A percentile compares a stretch with the other conserved stretches of the same genome.
Evolutionary conservation across 164 flowering plant genomes (phyloP).

Genomic region (Tinospora cordifolia): DNA sequence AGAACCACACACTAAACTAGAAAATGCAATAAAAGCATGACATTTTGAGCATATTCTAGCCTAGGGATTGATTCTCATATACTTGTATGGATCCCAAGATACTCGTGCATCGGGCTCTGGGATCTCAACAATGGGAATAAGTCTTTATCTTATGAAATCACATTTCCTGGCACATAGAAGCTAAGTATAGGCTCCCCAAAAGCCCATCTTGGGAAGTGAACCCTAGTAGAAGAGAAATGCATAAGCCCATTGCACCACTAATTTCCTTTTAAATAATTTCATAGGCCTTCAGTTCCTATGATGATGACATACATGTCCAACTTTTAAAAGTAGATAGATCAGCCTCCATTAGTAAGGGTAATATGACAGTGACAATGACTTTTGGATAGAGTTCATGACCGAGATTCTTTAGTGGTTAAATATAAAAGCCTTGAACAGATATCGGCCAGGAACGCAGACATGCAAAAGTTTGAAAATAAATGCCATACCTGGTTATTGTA

Average conservation of each 20-base stretch:
- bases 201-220: not conserved
- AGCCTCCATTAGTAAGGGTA: not conserved
- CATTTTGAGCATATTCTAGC: too few species aligned
- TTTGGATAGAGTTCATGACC: not conserved
- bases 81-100: not conserved
- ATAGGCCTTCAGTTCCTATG: not conserved
- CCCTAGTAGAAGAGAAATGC: not conserved
- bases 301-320: not conserved
- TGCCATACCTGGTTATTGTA: slow-evolving; percentile 79
- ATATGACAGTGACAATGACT: not conserved
- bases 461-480: not conserved
- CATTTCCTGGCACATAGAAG: not conserved
- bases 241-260: not conserved
- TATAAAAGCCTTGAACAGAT: not conserved
- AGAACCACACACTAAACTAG: too few species aligned
- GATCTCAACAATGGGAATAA: not conserved
- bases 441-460: not conserved
- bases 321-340: not conserved
- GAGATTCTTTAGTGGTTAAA: not conserved
- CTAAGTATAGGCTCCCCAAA: not conserved
- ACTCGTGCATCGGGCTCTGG: not conserved
- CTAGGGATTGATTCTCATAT: not conserved
- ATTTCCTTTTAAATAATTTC: not conserved
- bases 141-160: not conserved
- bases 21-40: too few species aligned